Conservation (phyloP, 2,329 filamentous ascomycete genomes). For the Claviceps sp. region DNA sequence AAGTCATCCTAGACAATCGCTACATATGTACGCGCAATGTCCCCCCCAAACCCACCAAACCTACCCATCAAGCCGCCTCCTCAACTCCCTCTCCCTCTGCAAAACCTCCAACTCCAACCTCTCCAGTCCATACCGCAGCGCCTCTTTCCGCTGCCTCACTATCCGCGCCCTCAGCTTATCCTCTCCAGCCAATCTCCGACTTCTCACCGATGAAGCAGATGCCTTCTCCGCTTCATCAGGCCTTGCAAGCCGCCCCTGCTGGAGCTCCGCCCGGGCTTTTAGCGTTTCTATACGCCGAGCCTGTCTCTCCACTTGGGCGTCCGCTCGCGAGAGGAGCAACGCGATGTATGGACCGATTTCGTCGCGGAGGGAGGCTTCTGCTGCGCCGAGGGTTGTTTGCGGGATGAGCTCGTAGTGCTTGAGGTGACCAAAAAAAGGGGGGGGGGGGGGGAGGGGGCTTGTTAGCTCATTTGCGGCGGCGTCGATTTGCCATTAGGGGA, state of each 20-base stretch:
- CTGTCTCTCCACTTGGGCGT: slow-evolving; percentile 69
- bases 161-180: slow-evolving; percentile 42
- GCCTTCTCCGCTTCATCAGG: slow-evolving; percentile 11
- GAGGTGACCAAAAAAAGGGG: not conserved
- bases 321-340: slow-evolving; percentile 66
- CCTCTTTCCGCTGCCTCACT: slow-evolving; percentile 68
- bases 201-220: slow-evolving; percentile 7
- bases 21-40: too few species aligned
- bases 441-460: too few species aligned
- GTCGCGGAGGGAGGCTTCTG: slow-evolving; percentile 71
- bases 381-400: slow-evolving; percentile 66
- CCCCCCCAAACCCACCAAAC: not conserved
- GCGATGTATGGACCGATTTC: slow-evolving; percentile 83
- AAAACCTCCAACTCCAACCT: slow-evolving; percentile 74
- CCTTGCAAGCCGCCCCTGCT: slow-evolving; percentile 51
- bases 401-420: slow-evolving; percentile 90
- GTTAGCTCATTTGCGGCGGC: not conserved
- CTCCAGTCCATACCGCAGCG: slow-evolving; percentile 76
- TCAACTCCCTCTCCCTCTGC: slow-evolving; percentile 53
- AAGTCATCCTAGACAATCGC: too few species aligned
- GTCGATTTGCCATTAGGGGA: not conserved
- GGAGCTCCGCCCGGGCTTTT: slow-evolving; percentile 69
- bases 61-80: slow-evolving; percentile 32
- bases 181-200: slow-evolving; percentile 35
- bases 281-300: slow-evolving; percentile 72